Evolutionary conservation across 345 rosid species (phyloP), one percentile per base, ranked within the genome.

Genomic region (Gossypium turneri): DNA sequence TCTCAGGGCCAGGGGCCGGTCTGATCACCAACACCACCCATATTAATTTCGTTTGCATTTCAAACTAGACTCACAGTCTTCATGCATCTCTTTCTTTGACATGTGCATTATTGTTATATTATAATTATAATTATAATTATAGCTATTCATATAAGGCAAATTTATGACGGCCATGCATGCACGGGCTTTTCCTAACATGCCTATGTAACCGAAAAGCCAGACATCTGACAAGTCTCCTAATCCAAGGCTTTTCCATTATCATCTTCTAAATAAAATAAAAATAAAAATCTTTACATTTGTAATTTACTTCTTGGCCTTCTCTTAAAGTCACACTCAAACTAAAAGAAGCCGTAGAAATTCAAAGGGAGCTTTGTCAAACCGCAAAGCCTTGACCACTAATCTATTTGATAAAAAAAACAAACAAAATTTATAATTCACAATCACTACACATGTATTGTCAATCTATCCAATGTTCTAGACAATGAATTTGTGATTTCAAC

Each of bases 181-280:
- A 43, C 67, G 75, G 58, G 78, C 63, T 73, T 64, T 76, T 43
- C 41, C 75, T 77, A 81, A 80, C 81, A 75, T 80, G 85, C 75
- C 63, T 53, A 24, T 82, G 85, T 80, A 80, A 61, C 63, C 69
- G 63, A 67, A 82, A 82, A 80, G 79, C 59, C 67, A 72, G 68
- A 77, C 81, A 82, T 80, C 79, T 72, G 78, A 79, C 83, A 75
- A 24, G 76, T 70, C 79, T 66, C 41, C 67, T 63, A 75, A 57
- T 59, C 80, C 78, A 73, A 78, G 48, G 53, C 58, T 69, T 62
- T 56, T 38, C 12, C 44, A 16, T 55, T 76, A 53, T 44, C 64
- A 44, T 44, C 62, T 53, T 67, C 55, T 55, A 71, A 15, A 41
- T 24, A 64, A 61, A 55, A 25, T 12, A 29, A 3, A 15, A 7